phyloP scores from a whole-genome alignment of 805 yeast species.

The Ascoidea asiatica region DNA sequence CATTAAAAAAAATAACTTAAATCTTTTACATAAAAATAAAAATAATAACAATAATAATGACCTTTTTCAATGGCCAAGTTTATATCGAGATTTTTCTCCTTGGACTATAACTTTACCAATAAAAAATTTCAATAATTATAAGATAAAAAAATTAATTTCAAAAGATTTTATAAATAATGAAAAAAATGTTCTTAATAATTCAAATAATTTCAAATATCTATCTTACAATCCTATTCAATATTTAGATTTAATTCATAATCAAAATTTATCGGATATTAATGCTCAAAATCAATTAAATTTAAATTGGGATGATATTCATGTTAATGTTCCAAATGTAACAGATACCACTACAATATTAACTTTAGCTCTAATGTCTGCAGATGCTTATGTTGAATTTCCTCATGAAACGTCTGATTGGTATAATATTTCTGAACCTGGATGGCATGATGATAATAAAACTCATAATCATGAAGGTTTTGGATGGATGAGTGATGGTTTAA shows the following conservation, averaged over 20 bases:
- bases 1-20: background rate
- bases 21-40: background rate
- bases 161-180: background rate
- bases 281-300: background rate
- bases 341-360: conserved; percentile 62
- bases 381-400: conserved; percentile 77
- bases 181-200: background rate
- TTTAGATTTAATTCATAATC: background rate
- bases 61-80: background rate
- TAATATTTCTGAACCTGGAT: conserved; percentile 47
- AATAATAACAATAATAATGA: no score
- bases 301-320: conserved; percentile 20
- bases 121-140: background rate
- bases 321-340: conserved; percentile 54
- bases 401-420: conserved; percentile 67
- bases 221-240: no score
- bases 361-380: conserved; percentile 73
- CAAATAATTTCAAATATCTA: no score
- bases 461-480: conserved; percentile 38
- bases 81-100: conserved; percentile 26
- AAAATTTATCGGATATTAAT: background rate
- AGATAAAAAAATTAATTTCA: background rate
- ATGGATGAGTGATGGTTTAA: conserved; percentile 71
- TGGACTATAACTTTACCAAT: conserved; percentile 44
- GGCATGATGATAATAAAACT: conserved; percentile 31